Percentiles rank a stretch among this genome's conserved stretches.
Conservation (phyloP, 331 rosid species). For the Phaseolus coccineus region DNA sequence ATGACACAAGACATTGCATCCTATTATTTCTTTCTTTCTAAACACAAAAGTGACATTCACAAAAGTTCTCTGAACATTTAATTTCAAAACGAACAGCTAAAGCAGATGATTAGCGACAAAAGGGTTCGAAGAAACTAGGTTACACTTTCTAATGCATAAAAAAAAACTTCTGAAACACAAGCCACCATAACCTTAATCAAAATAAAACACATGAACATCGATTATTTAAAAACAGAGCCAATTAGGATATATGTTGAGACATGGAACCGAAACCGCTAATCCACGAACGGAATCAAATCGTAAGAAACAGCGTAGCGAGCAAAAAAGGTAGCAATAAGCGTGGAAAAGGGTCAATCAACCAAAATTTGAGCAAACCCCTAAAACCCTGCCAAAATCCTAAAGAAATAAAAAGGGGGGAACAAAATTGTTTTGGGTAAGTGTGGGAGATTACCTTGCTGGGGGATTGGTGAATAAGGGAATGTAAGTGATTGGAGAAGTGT, state of each 20-base stretch:
- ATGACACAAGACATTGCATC: not conserved
- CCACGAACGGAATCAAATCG: too few species aligned
- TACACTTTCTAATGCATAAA: not conserved
- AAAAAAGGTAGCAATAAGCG: too few species aligned
- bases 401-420: not conserved
- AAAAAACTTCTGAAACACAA: not conserved
- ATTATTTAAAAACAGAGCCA: not conserved
- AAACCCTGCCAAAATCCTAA: slow-evolving; percentile 61
- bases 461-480: slow-evolving; percentile 50
- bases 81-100: not conserved
- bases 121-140: not conserved
- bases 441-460: slow-evolving; percentile 53
- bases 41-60: not conserved
- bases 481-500: slow-evolving; percentile 59
- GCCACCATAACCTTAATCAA: not conserved
- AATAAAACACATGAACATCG: not conserved
- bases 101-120: not conserved
- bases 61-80: not conserved
- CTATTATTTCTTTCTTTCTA: not conserved
- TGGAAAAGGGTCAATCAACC: not conserved
- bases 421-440: not conserved
- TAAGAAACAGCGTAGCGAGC: not conserved
- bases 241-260: not conserved
- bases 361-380: slow-evolving; percentile 31
- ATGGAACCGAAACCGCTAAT: not conserved